Base-by-base conservation (phyloP, 2,329 filamentous ascomycete species). In the Colletotrichum echinochloae region DNA sequence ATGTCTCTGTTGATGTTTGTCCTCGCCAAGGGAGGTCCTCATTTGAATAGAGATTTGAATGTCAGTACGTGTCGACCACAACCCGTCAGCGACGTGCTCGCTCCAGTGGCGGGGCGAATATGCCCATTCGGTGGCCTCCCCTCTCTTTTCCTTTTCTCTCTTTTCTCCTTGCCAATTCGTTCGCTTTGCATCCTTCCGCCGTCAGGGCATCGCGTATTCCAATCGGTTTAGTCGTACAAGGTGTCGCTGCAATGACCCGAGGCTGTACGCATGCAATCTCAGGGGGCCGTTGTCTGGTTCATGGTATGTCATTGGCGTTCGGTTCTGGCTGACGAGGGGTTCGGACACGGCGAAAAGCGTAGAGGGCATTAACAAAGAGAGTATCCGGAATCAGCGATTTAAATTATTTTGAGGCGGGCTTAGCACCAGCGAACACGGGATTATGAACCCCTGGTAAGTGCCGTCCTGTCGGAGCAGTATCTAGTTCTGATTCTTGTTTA, bases 361-460 rank as follows among this genome's bases (percentile, higher is more conserved):
- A 37, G 39, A 59, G 60, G 14, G 52, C n/a, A 35, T 28, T n/a
- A 52, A 70, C 64, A 70, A 70, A 70, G 67, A 67, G 37, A 41
- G 37, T 44, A 62, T 44, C 67, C 64, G 67, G 67, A 70, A 62
- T 67, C 67, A 67, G 67, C 51, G 67, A 70, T 70, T 70, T 51
- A 59, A 70, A 18, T 62, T 61, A 67, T 70, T 70, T 70, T 51
- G 56, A 56, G 67, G 57, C 57, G 57, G 67, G 67, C 67, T 70
- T 59, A 70, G 63, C 63, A 66, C 35, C 39, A 26, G 23, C 67
- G 51, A 57, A 51, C 56, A 20, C 57, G 51, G 64, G 67, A 35
- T 56, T 56, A 65, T 67, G 48, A 60, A 60, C 66, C 57, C 57
- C 57, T 46, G 67, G 56, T 62, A 26, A 26, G 57, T 52, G 57